These are phyloP conservation scores for Begonia masoniana DNA, from an alignment of 306 rosid species.

Conservation along the genomic window DNA sequence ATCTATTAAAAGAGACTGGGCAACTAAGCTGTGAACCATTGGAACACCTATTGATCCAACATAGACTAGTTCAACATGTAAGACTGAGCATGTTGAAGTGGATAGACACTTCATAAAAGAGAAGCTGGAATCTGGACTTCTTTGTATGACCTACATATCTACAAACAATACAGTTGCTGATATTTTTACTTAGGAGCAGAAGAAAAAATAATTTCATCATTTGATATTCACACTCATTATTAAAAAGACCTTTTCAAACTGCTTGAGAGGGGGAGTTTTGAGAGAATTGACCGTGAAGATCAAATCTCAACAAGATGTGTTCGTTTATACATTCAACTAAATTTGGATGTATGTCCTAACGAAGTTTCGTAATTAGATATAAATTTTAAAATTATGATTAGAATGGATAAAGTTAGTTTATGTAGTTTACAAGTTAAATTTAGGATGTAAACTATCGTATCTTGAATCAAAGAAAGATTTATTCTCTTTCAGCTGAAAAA, in stretches of 20 bases:
- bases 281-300: neutral
- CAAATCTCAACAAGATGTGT: too few relatives aligned
- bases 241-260: neutral
- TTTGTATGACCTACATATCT: neutral
- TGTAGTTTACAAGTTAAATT: too few relatives aligned
- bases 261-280: conserved; percentile 4
- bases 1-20: neutral
- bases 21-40: neutral
- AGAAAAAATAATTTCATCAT: neutral
- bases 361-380: too few relatives aligned
- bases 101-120: neutral
- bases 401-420: too few relatives aligned
- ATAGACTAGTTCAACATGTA: neutral
- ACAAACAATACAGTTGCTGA: neutral
- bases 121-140: neutral
- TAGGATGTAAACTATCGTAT: too few relatives aligned
- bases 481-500: too few relatives aligned
- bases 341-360: too few relatives aligned
- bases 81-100: neutral
- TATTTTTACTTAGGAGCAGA: neutral
- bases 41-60: conserved; percentile 1
- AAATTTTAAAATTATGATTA: too few relatives aligned
- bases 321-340: too few relatives aligned
- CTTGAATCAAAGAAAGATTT: too few relatives aligned
- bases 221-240: neutral